Percentiles rank a stretch among this genome's conserved stretches.
phyloP scores from a whole-genome alignment of 2,329 filamentous ascomycete species.

The Fusarium irregulare region DNA sequence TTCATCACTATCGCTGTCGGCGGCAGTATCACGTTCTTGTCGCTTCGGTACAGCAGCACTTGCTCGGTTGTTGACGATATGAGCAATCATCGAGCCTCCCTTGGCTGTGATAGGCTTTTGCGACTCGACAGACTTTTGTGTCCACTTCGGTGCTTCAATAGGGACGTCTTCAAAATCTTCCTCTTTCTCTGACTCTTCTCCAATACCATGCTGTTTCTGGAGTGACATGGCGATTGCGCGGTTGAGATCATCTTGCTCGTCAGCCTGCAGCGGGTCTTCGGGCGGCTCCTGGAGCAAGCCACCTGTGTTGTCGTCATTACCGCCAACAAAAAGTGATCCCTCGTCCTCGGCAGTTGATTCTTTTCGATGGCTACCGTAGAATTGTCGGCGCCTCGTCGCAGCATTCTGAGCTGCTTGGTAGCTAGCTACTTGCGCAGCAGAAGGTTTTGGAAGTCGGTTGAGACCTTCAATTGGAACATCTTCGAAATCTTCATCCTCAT shows the following conservation, averaged over 20 bases:
- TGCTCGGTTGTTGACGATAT: conserved; percentile 78
- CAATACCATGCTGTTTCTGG: conserved; percentile 66
- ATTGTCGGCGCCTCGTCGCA: conserved; percentile 44
- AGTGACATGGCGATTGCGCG: conserved; percentile 88
- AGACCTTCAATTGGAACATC: conserved; percentile 92
- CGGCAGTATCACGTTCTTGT: conserved; percentile 24
- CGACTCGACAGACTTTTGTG: conserved; percentile 63
- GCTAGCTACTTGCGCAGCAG: conserved; percentile 37
- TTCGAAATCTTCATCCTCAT: conserved; percentile 86
- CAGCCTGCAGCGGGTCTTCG: conserved; percentile 53
- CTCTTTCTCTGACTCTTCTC: conserved; percentile 53
- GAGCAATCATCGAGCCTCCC: conserved; percentile 73
- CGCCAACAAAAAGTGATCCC: conserved; percentile 60
- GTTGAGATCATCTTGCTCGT: conserved; percentile 73
- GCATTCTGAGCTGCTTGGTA: conserved; percentile 45
- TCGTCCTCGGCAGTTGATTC: conserved; percentile 52
- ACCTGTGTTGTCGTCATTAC: conserved; percentile 43
- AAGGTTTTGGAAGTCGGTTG: conserved; percentile 79
- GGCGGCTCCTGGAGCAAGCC: conserved; percentile 45
- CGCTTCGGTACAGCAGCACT: conserved; percentile 67
- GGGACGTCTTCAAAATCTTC: conserved; percentile 63
- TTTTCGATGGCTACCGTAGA: conserved; percentile 40
- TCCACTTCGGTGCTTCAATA: conserved; percentile 62
- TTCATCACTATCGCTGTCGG: conserved; percentile 78
- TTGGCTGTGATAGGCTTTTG: conserved; percentile 63